A percentile compares a stretch with the other conserved stretches of the same genome.
Evolutionary conservation across 73 alveolate species (phyloP).

Genomic region (Durusdinium trenchii): DNA sequence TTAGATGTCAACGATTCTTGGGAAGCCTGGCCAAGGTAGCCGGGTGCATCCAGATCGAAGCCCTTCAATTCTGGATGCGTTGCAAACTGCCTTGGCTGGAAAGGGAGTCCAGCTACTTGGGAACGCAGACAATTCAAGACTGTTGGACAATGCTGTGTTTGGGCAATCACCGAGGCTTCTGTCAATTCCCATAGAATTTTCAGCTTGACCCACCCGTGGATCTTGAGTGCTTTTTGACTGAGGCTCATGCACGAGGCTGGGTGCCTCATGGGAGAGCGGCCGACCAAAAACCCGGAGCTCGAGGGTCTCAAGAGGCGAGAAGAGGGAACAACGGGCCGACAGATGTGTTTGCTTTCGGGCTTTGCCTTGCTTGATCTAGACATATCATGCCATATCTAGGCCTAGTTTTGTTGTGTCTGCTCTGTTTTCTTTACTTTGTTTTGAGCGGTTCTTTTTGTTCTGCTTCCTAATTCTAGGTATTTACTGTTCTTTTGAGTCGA

Average conservation of each 20-base stretch:
- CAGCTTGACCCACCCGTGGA: background rate
- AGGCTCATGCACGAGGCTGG: conserved; percentile 83
- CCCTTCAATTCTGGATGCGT: conserved; percentile 31
- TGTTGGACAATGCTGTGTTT: background rate
- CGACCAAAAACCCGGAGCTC: conserved; percentile 77
- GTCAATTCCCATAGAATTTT: background rate
- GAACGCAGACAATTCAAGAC: background rate
- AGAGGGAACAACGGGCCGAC: background rate
- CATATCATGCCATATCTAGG: too few relatives aligned
- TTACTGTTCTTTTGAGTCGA: too few relatives aligned
- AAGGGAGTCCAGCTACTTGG: conserved; percentile 44
- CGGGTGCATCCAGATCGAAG: conserved; percentile 77
- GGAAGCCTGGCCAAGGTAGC: conserved; percentile 34
- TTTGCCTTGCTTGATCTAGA: too few relatives aligned
- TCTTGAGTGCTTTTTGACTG: background rate
- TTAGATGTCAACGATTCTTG: too few relatives aligned
- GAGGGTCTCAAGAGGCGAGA: conserved; percentile 60
- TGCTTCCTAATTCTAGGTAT: too few relatives aligned
- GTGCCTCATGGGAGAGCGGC: conserved; percentile 62
- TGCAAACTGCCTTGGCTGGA: conserved; percentile 5
- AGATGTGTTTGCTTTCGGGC: background rate
- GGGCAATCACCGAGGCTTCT: background rate
- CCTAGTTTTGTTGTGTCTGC: too few relatives aligned
- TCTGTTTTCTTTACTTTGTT: too few relatives aligned
- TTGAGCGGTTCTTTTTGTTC: too few relatives aligned